These are phyloP conservation scores for Kokia cookei DNA, from an alignment of 441 rosid species.

Conservation along the genomic window DNA sequence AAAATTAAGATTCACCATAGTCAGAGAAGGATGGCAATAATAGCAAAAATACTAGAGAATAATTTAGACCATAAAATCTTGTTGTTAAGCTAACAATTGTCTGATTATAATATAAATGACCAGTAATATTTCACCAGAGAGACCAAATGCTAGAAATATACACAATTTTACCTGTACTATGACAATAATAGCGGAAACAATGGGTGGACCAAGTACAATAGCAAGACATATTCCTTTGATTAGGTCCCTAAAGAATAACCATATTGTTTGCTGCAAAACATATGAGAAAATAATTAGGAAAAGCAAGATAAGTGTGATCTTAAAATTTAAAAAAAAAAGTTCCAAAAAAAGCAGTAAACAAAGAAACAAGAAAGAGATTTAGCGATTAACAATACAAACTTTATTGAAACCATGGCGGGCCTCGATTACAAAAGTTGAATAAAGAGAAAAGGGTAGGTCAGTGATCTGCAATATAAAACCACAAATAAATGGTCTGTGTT, in stretches of 20 bases:
- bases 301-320: neutral
- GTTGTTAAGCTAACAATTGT: neutral
- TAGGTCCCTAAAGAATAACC: slow-evolving; percentile 90
- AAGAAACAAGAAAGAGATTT: slow-evolving; percentile 5
- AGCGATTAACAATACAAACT: slow-evolving; percentile 32
- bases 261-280: slow-evolving; percentile 87
- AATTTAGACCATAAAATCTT: neutral
- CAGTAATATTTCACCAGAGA: neutral
- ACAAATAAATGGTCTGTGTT: slow-evolving; percentile 6
- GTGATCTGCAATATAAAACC: slow-evolving; percentile 64
- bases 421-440: slow-evolving; percentile 94
- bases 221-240: slow-evolving; percentile 73
- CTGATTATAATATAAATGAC: neutral
- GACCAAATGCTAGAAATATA: slow-evolving; percentile 4
- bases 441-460: slow-evolving; percentile 91
- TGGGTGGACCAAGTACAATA: slow-evolving; percentile 78
- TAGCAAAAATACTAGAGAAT: neutral
- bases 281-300: neutral
- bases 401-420: slow-evolving; percentile 96
- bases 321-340: neutral
- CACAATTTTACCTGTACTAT: slow-evolving; percentile 67
- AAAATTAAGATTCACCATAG: slow-evolving; percentile 9
- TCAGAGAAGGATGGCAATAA: neutral
- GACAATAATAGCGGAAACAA: slow-evolving; percentile 73
- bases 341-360: neutral